phyloP scores from a whole-genome alignment of 352 stramenopile genomes.

The Phytophthora capsici region DNA sequence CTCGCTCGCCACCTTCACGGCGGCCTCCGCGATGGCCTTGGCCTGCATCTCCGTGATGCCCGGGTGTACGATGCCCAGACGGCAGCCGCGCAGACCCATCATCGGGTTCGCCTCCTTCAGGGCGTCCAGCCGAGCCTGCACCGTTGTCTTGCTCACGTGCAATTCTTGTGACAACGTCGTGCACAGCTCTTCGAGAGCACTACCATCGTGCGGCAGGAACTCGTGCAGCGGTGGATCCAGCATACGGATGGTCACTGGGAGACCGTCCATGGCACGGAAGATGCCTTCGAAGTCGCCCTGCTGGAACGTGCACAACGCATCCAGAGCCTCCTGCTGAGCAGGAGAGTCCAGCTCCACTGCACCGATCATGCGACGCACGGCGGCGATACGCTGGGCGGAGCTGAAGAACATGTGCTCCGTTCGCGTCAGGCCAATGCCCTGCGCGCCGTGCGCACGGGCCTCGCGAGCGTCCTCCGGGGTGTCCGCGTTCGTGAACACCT shows the following conservation, averaged over 20 bases:
- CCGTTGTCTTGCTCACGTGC: slow-evolving; percentile 26
- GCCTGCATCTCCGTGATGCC: slow-evolving; percentile 38
- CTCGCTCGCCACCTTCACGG: slow-evolving; percentile 21
- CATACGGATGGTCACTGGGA: slow-evolving; percentile 31
- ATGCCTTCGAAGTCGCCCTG: slow-evolving; percentile 33
- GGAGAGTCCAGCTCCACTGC: slow-evolving; percentile 34
- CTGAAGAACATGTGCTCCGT: slow-evolving; percentile 40
- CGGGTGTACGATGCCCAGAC: slow-evolving; percentile 35
- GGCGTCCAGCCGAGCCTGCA: slow-evolving; percentile 23
- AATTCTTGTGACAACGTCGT: slow-evolving; percentile 26
- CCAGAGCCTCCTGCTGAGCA: slow-evolving; percentile 26
- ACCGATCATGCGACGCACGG: slow-evolving; percentile 32
- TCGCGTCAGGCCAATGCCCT: slow-evolving; percentile 32
- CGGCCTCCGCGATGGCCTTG: slow-evolving; percentile 34
- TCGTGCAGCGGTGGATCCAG: slow-evolving; percentile 31
- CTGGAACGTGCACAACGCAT: slow-evolving; percentile 30
- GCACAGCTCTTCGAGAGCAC: slow-evolving; percentile 30
- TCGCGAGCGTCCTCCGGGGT: slow-evolving; percentile 29
- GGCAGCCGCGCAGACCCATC: slow-evolving; percentile 35
- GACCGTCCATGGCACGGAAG: slow-evolving; percentile 31
- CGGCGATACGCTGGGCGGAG: slow-evolving; percentile 23
- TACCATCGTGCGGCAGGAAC: slow-evolving; percentile 33
- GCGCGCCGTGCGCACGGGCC: slow-evolving; percentile 22
- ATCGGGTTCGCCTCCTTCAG: slow-evolving; percentile 41
- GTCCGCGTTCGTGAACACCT: slow-evolving; percentile 35